Percentiles rank a stretch among this genome's conserved stretches.
Conservation (phyloP, 2,329 filamentous ascomycete genomes). For the Aciculosporium take region DNA sequence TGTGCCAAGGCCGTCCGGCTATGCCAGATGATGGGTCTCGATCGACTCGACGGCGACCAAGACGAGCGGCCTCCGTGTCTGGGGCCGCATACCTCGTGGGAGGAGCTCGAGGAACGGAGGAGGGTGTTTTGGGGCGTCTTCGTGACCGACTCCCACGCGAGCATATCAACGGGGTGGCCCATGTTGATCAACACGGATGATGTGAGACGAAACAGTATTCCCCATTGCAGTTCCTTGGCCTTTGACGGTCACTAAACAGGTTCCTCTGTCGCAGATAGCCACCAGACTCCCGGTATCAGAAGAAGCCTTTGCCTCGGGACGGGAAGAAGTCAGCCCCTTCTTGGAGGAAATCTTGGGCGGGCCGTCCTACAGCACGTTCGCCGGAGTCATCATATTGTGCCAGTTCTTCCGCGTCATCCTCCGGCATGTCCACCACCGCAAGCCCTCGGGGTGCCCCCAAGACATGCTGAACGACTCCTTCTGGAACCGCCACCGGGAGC, state of each 20-base stretch:
- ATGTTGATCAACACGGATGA: constrained; percentile 64
- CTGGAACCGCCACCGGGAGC: constrained; percentile 70
- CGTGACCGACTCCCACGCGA: constrained; percentile 69
- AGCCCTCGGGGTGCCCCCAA: constrained; percentile 54
- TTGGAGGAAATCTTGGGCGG: constrained; percentile 52
- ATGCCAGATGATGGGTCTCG: constrained; percentile 71
- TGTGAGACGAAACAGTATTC: constrained; percentile 22
- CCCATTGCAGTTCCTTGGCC: not conserved
- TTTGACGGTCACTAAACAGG: not conserved
- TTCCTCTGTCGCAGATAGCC: constrained; percentile 36
- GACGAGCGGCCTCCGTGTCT: constrained; percentile 61
- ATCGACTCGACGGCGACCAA: constrained; percentile 54
- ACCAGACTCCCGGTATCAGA: constrained; percentile 73
- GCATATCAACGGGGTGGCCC: constrained; percentile 84
- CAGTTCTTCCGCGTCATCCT: constrained; percentile 71
- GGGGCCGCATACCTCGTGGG: constrained; percentile 62
- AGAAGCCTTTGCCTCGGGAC: constrained; percentile 55
- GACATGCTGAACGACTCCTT: constrained; percentile 64
- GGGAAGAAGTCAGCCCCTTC: constrained; percentile 45
- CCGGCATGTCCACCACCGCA: constrained; percentile 61
- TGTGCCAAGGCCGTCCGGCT: constrained; percentile 56
- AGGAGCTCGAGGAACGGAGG: constrained; percentile 60
- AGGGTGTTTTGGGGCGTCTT: constrained; percentile 80
- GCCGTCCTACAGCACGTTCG: constrained; percentile 53
- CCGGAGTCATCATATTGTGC: constrained; percentile 57